phyloP scores from a whole-genome alignment of 495 filamentous ascomycete species.

The Pyrenopolyporus hunteri region DNA sequence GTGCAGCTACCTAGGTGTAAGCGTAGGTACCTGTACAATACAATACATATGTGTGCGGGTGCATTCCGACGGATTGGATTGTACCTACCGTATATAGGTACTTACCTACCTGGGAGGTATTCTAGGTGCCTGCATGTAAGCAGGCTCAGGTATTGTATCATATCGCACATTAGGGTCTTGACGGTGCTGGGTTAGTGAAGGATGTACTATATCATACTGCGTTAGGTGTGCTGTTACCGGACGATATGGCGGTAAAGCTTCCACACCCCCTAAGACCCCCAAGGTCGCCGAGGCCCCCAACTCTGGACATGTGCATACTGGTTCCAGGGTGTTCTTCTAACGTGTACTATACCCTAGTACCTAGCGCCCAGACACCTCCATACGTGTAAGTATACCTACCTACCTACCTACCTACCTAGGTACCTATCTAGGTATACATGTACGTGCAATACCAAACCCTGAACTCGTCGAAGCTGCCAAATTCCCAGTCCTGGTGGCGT shows the following conservation, averaged over 20 bases:
- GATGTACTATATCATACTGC: constrained; percentile 1
- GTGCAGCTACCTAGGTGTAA: constrained; percentile 16
- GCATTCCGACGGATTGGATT: constrained; percentile 4
- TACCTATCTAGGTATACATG: background rate
- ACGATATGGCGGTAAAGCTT: background rate
- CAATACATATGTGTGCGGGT: background rate
- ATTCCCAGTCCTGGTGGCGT: constrained; percentile 17
- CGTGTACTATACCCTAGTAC: too few species aligned
- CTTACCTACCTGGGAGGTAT: background rate
- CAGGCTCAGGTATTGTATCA: background rate
- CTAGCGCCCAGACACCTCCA: too few species aligned
- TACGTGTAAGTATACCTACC: constrained; percentile 1
- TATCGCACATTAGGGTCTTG: background rate
- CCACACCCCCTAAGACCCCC: background rate
- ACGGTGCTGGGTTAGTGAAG: background rate
- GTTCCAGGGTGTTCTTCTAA: background rate
- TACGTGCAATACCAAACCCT: too few species aligned
- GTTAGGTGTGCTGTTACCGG: constrained; percentile 1
- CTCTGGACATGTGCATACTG: background rate
- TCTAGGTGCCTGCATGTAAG: background rate
- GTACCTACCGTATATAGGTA: constrained; percentile 5
- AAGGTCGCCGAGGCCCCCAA: too few species aligned
- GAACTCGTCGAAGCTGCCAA: too few species aligned
- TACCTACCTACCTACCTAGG: background rate
- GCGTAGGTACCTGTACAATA: constrained; percentile 5